phyloP scores from a whole-genome alignment of 2,329 filamentous ascomycete genomes.

The Penicillium sumatraense region DNA sequence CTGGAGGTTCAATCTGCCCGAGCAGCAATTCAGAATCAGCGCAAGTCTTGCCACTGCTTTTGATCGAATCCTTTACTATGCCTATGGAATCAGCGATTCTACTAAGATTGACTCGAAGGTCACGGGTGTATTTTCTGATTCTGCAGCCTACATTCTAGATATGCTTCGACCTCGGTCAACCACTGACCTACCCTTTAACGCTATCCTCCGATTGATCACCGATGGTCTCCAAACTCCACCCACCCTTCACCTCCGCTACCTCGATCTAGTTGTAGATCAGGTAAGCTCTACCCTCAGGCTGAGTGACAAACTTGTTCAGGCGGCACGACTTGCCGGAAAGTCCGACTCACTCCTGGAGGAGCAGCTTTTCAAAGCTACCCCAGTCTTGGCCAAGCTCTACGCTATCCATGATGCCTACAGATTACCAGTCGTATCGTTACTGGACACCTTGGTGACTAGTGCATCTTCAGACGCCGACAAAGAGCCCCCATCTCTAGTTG shows the following conservation, averaged over 20 bases:
- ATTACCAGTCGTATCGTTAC: slow-evolving; percentile 67
- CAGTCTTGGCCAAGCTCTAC: slow-evolving; percentile 76
- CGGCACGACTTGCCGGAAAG: slow-evolving; percentile 67
- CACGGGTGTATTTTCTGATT: slow-evolving; percentile 68
- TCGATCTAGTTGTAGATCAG: slow-evolving; percentile 63
- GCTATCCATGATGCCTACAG: slow-evolving; percentile 70
- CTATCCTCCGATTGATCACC: slow-evolving; percentile 72
- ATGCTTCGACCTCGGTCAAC: slow-evolving; percentile 74
- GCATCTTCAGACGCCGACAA: slow-evolving; percentile 64
- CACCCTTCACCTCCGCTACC: slow-evolving; percentile 64
- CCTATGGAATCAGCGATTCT: slow-evolving; percentile 74
- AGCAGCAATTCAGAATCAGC: slow-evolving; percentile 72
- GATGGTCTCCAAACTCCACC: slow-evolving; percentile 63
- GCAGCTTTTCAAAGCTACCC: slow-evolving; percentile 80
- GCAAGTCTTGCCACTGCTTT: slow-evolving; percentile 71
- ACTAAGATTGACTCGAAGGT: slow-evolving; percentile 54
- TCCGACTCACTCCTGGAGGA: slow-evolving; percentile 71
- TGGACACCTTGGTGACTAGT: slow-evolving; percentile 74
- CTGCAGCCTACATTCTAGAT: slow-evolving; percentile 76
- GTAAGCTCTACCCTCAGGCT: slow-evolving; percentile 68
- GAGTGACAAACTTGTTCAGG: slow-evolving; percentile 70
- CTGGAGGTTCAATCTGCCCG: slow-evolving; percentile 77
- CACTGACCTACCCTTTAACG: slow-evolving; percentile 74
- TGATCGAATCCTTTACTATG: slow-evolving; percentile 70
- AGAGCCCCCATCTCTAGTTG: slow-evolving; percentile 94